A percentile compares a stretch with the other conserved stretches of the same genome.
Conservation (phyloP, 1,284 basidiomycete genomes). For the Veloporphyrellus conicus region DNA sequence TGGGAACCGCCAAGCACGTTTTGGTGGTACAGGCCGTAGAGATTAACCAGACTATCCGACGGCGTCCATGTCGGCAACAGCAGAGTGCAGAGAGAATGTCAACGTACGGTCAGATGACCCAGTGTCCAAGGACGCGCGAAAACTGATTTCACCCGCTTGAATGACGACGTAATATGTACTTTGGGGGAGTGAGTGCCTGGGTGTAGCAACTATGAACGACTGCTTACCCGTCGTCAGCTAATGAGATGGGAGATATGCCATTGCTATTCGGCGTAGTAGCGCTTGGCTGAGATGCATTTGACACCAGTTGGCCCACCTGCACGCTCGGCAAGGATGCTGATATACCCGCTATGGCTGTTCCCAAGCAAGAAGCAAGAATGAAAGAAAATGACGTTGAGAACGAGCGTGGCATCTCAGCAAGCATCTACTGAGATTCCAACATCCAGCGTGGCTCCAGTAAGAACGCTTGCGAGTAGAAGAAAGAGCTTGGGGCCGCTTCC, state of each 20-base stretch:
- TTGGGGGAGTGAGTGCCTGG: slow-evolving; percentile 14
- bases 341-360: slow-evolving; percentile 7
- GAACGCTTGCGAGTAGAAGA: not conserved
- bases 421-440: slow-evolving; percentile 14
- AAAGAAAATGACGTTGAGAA: slow-evolving; percentile 10
- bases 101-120: slow-evolving; percentile 49
- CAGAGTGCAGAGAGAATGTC: slow-evolving; percentile 5
- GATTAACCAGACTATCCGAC: slow-evolving; percentile 52
- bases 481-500: not conserved
- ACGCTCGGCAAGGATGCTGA: slow-evolving; percentile 12
- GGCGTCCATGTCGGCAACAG: slow-evolving; percentile 1
- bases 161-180: slow-evolving; percentile 67
- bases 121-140: slow-evolving; percentile 70
- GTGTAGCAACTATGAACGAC: slow-evolving; percentile 2
- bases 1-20: slow-evolving; percentile 53
- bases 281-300: slow-evolving; percentile 17
- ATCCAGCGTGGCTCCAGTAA: slow-evolving; percentile 16
- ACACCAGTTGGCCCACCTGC: slow-evolving; percentile 12
- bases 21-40: slow-evolving; percentile 58
- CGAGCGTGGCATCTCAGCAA: slow-evolving; percentile 17
- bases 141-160: slow-evolving; percentile 54
- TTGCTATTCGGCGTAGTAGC: slow-evolving; percentile 12
- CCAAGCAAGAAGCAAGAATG: slow-evolving; percentile 11
- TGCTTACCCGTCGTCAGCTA: slow-evolving; percentile 48
- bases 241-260: slow-evolving; percentile 39